Evolutionary conservation across 345 rosid genomes (phyloP).

Genomic region (Triadica sebifera): DNA sequence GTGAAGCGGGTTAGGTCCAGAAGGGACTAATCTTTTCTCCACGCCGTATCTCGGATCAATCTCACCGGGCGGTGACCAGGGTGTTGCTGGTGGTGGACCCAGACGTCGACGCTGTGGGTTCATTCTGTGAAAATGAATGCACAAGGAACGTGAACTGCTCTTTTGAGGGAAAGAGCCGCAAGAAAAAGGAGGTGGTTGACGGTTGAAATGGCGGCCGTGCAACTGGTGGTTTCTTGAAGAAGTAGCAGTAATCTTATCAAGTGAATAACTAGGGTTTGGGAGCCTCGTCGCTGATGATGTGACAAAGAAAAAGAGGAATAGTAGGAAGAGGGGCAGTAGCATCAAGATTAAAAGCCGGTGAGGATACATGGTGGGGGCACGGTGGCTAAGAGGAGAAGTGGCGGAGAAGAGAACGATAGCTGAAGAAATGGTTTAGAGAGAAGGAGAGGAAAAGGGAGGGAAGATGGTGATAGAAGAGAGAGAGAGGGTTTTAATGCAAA

Average conservation of each 20-base stretch:
- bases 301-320: conserved; percentile 1
- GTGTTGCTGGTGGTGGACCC: conserved; percentile 1
- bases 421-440: background rate
- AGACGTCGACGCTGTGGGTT: conserved; percentile 16
- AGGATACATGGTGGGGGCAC: background rate
- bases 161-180: conserved; percentile 34
- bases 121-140: conserved; percentile 41
- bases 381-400: background rate
- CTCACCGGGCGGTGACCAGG: conserved; percentile 19
- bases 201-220: background rate
- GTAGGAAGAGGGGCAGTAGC: background rate
- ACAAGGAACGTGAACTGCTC: conserved; percentile 30
- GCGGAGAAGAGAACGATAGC: background rate
- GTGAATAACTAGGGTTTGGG: background rate
- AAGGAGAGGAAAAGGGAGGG: background rate
- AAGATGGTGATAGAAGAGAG: background rate
- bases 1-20: conserved; percentile 76
- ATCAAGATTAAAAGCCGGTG: background rate
- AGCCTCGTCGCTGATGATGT: conserved; percentile 5
- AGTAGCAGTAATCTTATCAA: background rate
- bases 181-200: conserved; percentile 9
- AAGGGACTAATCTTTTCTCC: conserved; percentile 62
- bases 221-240: conserved; percentile 19
- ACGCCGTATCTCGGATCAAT: conserved; percentile 65
- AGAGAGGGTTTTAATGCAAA: conserved; percentile 28